Evolutionary conservation across 345 rosid species (phyloP), one percentile per base, ranked within the genome.

Genomic region (Angophora floribunda): DNA sequence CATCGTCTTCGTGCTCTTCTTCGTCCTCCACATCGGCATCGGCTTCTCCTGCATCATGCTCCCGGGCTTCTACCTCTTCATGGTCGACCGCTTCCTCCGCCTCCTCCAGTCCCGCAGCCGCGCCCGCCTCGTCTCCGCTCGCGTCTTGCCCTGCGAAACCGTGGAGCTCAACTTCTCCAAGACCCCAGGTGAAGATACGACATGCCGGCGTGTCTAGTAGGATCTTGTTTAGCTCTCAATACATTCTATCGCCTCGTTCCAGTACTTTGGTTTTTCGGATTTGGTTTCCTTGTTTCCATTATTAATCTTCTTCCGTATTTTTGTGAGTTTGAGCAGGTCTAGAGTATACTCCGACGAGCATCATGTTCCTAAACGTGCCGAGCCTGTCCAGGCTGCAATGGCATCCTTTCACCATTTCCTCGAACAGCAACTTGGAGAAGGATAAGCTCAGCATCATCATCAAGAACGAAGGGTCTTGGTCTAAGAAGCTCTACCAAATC

Each of bases 351-450:
- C 92, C 99, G 9, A 94, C 97, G 3, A 97, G 99, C 92, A 91
- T 93, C 85, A 7, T 96, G 92, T 96, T 95, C 90, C 50, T 97
- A 41, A 97, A 95, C 88, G 95, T 97, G 70, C 97, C 99, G 3
- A 87, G 91, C 89, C 90, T 97, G 87, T 97, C 99, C 11, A 96
- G 90, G 92, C 85, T 95, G 80, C 98, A 97, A 86, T 97, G 99
- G 99, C 99, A 97, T 92, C 99, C 99, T 3, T 97, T 95, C 87
- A 96, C 98, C 7, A 87, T 97, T 17, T 91, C 92, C 70, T 97
- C 99, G 7, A 96, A 91, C 51, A 94, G 97, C 89, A 94, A 92
- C 86, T 90, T 96, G 88, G 99, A 97, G 45, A 88, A 93, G 52
- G 97, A 96, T 80, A 92, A 85, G 61, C 86, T 97, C 6, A 97